Evolutionary conservation across 176 grass and related monocot species (phyloP), one percentile per base, ranked within the genome.

Genomic region (Pontederia paniculata): DNA sequence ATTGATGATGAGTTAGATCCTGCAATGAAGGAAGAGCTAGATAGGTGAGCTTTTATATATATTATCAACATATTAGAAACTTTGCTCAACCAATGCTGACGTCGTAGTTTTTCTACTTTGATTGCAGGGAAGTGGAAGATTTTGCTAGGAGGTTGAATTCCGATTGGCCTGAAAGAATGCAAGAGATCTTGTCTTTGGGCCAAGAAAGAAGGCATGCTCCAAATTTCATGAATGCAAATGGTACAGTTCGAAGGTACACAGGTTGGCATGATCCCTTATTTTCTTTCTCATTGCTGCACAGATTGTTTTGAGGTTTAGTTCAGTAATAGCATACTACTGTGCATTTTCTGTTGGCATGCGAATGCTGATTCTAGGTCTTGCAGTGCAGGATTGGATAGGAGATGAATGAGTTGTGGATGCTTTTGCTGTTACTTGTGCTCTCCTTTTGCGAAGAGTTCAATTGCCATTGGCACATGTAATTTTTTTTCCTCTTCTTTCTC

Each of bases 21-120:
- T 84, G 87, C 80, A 54, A 88, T 99, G 78, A 78, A 88, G 70
- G 94, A 99, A 88, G 80, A 99, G 66, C 94, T 99, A 70, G 94
- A 99, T 77, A 93, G 94, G 94, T 93, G 59, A 80, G 65, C 28
- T 37, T 37, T 37, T 37, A 37, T 0, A 37, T 37, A 6, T 37
- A 6, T 37, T 5, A 37, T 37, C 28, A 37, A 37, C 0, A 37
- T 37, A 37, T 37, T 37, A 37, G 28, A 5, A 5, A 37, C 28
- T 2, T 37, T 37, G 5, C 5, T 31, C 25, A 31, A 2, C 25
- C 28, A 37, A 5, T 37, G 28, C 7, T 37, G 28, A 37, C 28
- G n/a, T n/a, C 1, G 28, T 37, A 37, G 28, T 37, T 2, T 37
- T 6, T 37, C 28, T 37, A 21, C 50, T 41, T 37, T 61, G 25